These are phyloP conservation scores for Nothopassalora personata DNA, from an alignment of 2,329 filamentous ascomycete species.

Conservation along the genomic window DNA sequence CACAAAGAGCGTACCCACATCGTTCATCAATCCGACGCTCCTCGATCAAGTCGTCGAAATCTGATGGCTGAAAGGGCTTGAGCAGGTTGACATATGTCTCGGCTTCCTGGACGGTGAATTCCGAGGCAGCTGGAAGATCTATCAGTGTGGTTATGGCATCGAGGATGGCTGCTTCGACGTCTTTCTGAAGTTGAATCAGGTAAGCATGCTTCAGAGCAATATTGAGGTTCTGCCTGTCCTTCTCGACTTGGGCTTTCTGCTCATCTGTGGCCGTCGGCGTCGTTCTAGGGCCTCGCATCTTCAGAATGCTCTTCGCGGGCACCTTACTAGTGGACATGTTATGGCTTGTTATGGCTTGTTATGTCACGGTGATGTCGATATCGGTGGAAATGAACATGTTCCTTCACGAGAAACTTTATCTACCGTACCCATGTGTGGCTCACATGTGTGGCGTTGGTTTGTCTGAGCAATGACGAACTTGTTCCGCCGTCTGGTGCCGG, in stretches of 20 bases:
- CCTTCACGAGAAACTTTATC: too few relatives aligned
- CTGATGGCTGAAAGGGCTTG: constrained; percentile 71
- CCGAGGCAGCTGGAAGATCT: constrained; percentile 53
- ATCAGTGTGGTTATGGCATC: constrained; percentile 66
- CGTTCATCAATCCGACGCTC: constrained; percentile 79
- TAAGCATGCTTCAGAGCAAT: constrained; percentile 77
- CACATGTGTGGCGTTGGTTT: too few relatives aligned
- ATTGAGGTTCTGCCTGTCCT: constrained; percentile 46
- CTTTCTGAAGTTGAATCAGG: constrained; percentile 76
- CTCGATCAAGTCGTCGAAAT: constrained; percentile 82
- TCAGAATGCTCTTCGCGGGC: constrained; percentile 44
- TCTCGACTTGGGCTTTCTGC: constrained; percentile 28
- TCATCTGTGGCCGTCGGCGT: constrained; percentile 19
- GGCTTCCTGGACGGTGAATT: constrained; percentile 53
- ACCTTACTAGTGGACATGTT: constrained; percentile 26
- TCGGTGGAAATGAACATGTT: too few relatives aligned
- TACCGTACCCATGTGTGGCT: too few relatives aligned
- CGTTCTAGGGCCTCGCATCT: constrained; percentile 36
- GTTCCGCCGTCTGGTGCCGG: neutral
- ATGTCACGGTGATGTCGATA: neutral
- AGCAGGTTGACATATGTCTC: constrained; percentile 61
- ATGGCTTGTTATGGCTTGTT: too few relatives aligned
- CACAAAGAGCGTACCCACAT: constrained; percentile 82
- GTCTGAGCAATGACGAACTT: too few relatives aligned
- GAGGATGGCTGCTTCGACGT: constrained; percentile 68